Evolutionary conservation across 1,139 yeast genomes (phyloP).

Genomic region (Protomyces inouyei): DNA sequence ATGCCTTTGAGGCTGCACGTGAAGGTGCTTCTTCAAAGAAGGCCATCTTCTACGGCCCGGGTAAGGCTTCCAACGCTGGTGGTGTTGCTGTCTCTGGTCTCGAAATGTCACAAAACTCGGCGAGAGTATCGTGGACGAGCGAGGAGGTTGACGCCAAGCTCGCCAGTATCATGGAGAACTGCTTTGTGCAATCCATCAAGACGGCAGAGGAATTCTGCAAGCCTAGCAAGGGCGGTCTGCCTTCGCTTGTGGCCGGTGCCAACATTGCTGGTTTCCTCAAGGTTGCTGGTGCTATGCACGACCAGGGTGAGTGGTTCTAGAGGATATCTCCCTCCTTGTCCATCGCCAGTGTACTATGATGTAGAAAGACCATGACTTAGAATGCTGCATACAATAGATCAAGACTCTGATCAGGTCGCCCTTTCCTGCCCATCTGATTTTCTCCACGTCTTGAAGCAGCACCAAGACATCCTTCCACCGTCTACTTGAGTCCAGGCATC

Average conservation of each 20-base stretch:
- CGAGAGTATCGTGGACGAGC: constrained; percentile 78
- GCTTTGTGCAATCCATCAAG: constrained; percentile 87
- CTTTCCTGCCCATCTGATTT: too few species aligned
- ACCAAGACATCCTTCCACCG: too few species aligned
- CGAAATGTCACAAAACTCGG: constrained; percentile 99
- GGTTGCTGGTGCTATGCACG: constrained; percentile 98
- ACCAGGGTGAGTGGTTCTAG: constrained; percentile 74
- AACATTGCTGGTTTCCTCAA: constrained; percentile 98
- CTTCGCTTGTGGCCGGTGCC: constrained; percentile 96
- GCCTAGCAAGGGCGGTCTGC: constrained; percentile 62
- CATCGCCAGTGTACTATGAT: too few species aligned
- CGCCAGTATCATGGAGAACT: constrained; percentile 84
- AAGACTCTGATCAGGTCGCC: too few species aligned
- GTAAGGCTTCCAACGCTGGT: constrained; percentile 99
- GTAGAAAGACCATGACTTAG: too few species aligned
- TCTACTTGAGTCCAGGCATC: too few species aligned
- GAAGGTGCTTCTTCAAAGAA: constrained; percentile 31
- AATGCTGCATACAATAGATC: too few species aligned
- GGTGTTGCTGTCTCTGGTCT: constrained; percentile 99
- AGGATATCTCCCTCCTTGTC: not conserved
- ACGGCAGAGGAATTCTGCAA: constrained; percentile 78
- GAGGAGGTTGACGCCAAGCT: constrained; percentile 86
- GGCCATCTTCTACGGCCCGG: constrained; percentile 97
- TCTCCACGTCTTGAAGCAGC: too few species aligned
- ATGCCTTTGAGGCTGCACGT: constrained; percentile 68